Conservation (phyloP, 2,329 filamentous ascomycete species). For the Colletotrichum noveboracense region DNA sequence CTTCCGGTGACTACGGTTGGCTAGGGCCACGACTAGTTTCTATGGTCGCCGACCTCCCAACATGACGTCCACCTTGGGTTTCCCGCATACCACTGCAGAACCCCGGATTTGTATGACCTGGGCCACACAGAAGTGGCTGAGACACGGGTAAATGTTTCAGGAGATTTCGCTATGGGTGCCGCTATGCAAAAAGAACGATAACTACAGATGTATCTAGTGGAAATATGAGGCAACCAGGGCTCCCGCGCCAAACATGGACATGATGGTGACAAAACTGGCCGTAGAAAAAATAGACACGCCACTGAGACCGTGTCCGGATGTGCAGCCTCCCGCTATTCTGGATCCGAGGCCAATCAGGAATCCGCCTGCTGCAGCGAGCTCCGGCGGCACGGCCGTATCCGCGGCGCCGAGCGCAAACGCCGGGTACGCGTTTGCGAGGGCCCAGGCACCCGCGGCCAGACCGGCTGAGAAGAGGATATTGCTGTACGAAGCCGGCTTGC, state of each 20-base stretch:
- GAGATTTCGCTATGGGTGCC: background rate
- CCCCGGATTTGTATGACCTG: background rate
- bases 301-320: conserved; percentile 72
- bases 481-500: conserved; percentile 38
- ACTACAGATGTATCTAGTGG: conserved; percentile 8
- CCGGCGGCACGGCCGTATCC: conserved; percentile 36
- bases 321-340: conserved; percentile 69
- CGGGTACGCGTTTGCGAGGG: conserved; percentile 37
- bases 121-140: background rate
- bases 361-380: conserved; percentile 57
- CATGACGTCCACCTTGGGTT: background rate
- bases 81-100: background rate
- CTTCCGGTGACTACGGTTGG: background rate
- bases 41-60: background rate
- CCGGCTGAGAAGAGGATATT: conserved; percentile 59
- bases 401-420: conserved; percentile 28
- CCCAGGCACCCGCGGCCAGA: conserved; percentile 51
- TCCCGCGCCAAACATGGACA: conserved; percentile 61
- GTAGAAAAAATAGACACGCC: conserved; percentile 67
- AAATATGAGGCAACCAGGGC: conserved; percentile 25
- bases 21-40: background rate
- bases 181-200: background rate
- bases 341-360: conserved; percentile 63
- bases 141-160: background rate
- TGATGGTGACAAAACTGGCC: conserved; percentile 67